Evolutionary conservation across 139 green algal genomes (phyloP), one percentile per base, ranked within the genome.

Genomic region (Tetraselmis chui): DNA sequence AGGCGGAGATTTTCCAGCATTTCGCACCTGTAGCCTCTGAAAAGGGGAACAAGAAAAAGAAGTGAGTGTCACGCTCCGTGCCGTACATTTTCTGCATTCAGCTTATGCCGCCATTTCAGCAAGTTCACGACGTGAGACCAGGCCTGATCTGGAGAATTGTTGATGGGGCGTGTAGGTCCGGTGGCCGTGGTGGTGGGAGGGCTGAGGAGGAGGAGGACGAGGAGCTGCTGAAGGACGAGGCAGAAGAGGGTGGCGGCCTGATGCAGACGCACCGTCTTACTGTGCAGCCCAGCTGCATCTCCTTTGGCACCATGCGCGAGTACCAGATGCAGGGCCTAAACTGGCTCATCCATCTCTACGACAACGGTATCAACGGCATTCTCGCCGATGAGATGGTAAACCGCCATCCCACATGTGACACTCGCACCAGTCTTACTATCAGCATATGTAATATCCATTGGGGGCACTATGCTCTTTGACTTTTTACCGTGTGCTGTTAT

Each of bases 321-420:
- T 99, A 99, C 88, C 97, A 99, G 93, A 88, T 99, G 87, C 90
- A 98, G 85, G 97, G 97, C 80, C 90, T 99, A 18, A 99, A 99
- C 90, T 99, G 97, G 97, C 89, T 99, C 79, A 99, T 99, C 86
- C 94, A 98, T 83, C 88, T 98, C 31, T 99, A 98, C 83, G 96
- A 99, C 85, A 98, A 99, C 85, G 97, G 96, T 80, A 98, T 99
- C 90, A 99, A 99, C 86, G 96, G 96, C 74, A 99, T 99, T 83
- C 87, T 99, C 79, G 96, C 96, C n/a, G 96, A 99, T 82, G 96
- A 99, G 89, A 98, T 99, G 96, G 94, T 94, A 83, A 26, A 5
- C 45, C 45, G 11, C 45, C 45, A 5, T 18, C 45, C 45, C 45
- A n/a, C n/a, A n/a, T n/a, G n/a, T n/a, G n/a, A n/a, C n/a, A n/a